These are phyloP conservation scores for Zygnema circumcarinatum DNA, from an alignment of 139 green algal genomes.

Conservation along the genomic window DNA sequence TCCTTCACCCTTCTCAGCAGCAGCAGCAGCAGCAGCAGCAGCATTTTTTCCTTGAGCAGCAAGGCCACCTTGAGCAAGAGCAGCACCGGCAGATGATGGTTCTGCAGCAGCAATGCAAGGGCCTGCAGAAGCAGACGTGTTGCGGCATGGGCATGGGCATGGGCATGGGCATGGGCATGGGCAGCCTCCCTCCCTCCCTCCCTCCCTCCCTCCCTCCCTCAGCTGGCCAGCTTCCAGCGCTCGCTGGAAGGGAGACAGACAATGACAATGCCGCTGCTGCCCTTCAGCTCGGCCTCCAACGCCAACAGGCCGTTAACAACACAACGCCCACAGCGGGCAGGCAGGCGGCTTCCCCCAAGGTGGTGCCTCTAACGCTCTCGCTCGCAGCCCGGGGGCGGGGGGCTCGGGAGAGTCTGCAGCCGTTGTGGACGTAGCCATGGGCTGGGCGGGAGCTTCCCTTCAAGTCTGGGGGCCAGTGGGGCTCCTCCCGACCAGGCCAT, in stretches of 20 bases:
- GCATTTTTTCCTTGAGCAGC: slow-evolving; percentile 26
- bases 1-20: slow-evolving; percentile 8
- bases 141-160: not conserved
- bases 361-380: not conserved
- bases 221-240: not conserved
- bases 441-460: no score
- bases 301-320: no score
- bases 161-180: not conserved
- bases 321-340: no score
- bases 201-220: no score
- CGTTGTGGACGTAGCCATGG: not conserved
- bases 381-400: not conserved
- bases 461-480: not conserved
- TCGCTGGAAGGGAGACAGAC: not conserved
- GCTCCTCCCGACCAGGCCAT: not conserved
- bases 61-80: not conserved
- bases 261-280: no score
- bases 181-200: no score
- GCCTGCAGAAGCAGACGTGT: not conserved
- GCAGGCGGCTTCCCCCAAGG: no score
- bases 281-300: no score
- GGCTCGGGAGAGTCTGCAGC: not conserved
- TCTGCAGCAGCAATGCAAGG: not conserved
- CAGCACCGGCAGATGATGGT: slow-evolving; percentile 16
- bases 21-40: slow-evolving; percentile 40